Percentiles rank a stretch among this genome's conserved stretches.
Conservation (phyloP, 1,139 yeast genomes). For the Scheffersomyces stambukii region DNA sequence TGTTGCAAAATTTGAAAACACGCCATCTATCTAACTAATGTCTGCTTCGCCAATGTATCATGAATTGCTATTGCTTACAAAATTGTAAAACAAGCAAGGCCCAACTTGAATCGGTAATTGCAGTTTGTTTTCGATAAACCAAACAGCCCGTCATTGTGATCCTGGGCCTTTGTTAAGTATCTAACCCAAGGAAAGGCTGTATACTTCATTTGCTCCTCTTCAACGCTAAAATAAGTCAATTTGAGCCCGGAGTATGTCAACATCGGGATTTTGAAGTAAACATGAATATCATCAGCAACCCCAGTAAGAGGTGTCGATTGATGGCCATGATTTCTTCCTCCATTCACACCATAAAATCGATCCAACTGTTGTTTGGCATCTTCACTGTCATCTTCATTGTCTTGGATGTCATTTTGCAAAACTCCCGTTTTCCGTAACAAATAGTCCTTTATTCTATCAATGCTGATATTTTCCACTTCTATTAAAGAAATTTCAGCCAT, state of each 20-base stretch:
- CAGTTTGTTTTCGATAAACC: conserved; percentile 11
- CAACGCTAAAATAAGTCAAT: conserved; percentile 37
- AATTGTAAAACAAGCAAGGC: conserved; percentile 17
- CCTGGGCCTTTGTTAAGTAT: conserved; percentile 29
- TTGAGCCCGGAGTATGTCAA: conserved; percentile 41
- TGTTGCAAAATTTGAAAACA: neutral
- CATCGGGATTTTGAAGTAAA: conserved; percentile 38
- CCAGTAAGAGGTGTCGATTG: conserved; percentile 17
- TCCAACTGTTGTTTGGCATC: conserved; percentile 30
- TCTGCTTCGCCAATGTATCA: conserved; percentile 1
- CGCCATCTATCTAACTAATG: neutral
- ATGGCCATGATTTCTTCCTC: too few relatives aligned
- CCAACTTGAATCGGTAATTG: conserved; percentile 28
- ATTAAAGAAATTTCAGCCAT: conserved; percentile 37
- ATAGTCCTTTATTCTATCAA: conserved; percentile 8
- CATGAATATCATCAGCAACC: conserved; percentile 22
- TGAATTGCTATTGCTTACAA: conserved; percentile 3
- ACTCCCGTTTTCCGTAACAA: conserved; percentile 3
- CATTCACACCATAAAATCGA: conserved; percentile 40
- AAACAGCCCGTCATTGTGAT: conserved; percentile 1
- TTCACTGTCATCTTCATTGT: conserved; percentile 12
- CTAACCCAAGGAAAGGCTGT: conserved; percentile 48
- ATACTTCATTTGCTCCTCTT: conserved; percentile 39
- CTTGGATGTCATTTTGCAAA: neutral
- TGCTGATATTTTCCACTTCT: conserved; percentile 6